Base-by-base conservation (phyloP, 768 basidiomycete genomes). In the Candolleomyces eurysporus region DNA sequence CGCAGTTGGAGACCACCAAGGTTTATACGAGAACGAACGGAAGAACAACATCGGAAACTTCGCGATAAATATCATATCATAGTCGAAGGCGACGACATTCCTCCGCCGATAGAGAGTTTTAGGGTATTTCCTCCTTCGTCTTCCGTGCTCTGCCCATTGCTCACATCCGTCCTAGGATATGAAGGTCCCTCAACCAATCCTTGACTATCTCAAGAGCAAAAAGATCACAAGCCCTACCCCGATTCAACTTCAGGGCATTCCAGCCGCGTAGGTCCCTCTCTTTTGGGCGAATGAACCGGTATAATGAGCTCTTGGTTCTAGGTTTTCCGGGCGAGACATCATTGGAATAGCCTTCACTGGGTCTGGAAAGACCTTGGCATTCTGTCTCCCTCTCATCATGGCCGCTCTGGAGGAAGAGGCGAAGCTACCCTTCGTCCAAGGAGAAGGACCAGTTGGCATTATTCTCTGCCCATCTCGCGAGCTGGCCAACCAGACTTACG, bases 311-410 rank as follows among this genome's bases (percentile, higher is more conserved):
- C 61, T 68, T 39, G 5, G 68, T 26, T 61, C 61, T 69, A 95
- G 94, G 39, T 98, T 98, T 73, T 79, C 94, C 55, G 97, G 97
- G 43, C 87, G 97, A 63, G 97, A 99, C 72, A 90, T 98, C 78
- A 99, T 98, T 64, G 97, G 97, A 19, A 98, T 99, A 65, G 97
- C 97, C 4, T 98, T 98, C 76, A 99, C 97, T 26, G 97, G 97
- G 43, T 98, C 96, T 0, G 97, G 97, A 16, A 99, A 99, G 77
- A 99, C 97, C 0, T 85, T 99, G n/a, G 90, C 96, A 0, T 99
- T 99, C 76, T 96, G 94, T 65, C 79, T 99, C n/a, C 97, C 97
- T 2, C 80, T 98, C 26, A 95, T 98, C 66, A 98, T 99, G 97
- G 80, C 92, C 66, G 91, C 95, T 1, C 81, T 96, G 16, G 96